A percentile compares a stretch with the other conserved stretches of the same genome.
Evolutionary conservation across 2,329 filamentous ascomycete genomes (phyloP).

Genomic region (Cordyceps militaris): DNA sequence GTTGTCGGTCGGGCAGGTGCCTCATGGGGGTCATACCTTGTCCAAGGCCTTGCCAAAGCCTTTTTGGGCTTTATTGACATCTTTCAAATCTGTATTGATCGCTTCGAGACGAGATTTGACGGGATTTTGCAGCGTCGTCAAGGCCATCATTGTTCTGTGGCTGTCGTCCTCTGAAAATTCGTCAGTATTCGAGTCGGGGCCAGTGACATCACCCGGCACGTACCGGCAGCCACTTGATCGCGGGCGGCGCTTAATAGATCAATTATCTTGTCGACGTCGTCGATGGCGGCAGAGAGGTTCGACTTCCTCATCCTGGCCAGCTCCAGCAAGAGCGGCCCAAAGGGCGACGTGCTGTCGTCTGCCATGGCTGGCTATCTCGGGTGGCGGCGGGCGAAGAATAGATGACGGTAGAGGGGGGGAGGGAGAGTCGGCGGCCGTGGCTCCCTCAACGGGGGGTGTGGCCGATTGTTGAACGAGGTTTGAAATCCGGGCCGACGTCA

Average conservation of each 20-base stretch:
- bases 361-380: conserved; percentile 22
- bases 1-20: not conserved
- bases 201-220: not conserved
- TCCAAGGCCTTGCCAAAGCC: conserved; percentile 81
- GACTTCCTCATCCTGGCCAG: conserved; percentile 64
- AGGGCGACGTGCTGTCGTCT: conserved; percentile 35
- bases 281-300: conserved; percentile 61
- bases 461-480: not conserved
- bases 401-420: not conserved
- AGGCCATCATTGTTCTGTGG: conserved; percentile 61
- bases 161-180: conserved; percentile 25
- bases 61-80: conserved; percentile 73
- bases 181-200: conserved; percentile 12
- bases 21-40: conserved; percentile 45
- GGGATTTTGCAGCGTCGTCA: conserved; percentile 81
- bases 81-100: conserved; percentile 74
- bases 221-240: conserved; percentile 65
- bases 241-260: conserved; percentile 67
- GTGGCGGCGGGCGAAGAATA: not conserved
- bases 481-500: not conserved
- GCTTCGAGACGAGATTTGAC: conserved; percentile 74
- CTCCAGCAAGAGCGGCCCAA: conserved; percentile 60
- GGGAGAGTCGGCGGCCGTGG: not conserved
- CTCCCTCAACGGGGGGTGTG: not conserved
- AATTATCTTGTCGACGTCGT: conserved; percentile 78